phyloP scores from a whole-genome alignment of 2,329 filamentous ascomycete species.

The Aspergillus sojae region DNA sequence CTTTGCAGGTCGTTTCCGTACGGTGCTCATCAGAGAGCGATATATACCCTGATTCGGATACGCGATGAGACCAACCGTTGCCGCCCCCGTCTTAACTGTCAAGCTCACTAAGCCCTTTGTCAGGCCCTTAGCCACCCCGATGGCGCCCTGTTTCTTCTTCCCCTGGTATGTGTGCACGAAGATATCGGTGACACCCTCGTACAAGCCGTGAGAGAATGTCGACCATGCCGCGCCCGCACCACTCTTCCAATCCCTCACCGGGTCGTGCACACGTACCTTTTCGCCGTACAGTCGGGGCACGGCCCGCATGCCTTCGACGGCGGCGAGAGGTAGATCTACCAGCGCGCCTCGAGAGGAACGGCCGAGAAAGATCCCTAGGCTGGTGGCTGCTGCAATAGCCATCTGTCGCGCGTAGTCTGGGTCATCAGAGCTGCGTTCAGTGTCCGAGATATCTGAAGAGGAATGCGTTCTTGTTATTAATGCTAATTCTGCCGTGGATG shows the following conservation, averaged over 20 bases:
- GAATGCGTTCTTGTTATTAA: background rate
- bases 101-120: constrained; percentile 30
- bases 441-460: background rate
- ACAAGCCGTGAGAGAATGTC: constrained; percentile 32
- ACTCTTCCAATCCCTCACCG: constrained; percentile 33
- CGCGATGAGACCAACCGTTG: background rate
- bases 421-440: background rate
- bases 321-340: constrained; percentile 38
- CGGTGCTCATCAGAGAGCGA: background rate
- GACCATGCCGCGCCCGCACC: constrained; percentile 33
- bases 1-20: background rate
- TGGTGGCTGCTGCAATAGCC: background rate
- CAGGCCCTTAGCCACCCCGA: constrained; percentile 8
- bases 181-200: constrained; percentile 31
- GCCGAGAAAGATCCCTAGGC: background rate
- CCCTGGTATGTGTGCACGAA: constrained; percentile 32
- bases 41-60: constrained; percentile 8
- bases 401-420: background rate
- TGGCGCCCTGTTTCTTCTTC: constrained; percentile 30
- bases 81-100: background rate
- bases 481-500: background rate
- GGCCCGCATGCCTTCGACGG: constrained; percentile 35
- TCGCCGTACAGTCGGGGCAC: constrained; percentile 40
- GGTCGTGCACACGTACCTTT: constrained; percentile 29
- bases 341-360: background rate